Evolutionary conservation across 2,329 filamentous ascomycete genomes (phyloP), one percentile per base, ranked within the genome.

Genomic region (Aspergillus aculeatus): DNA sequence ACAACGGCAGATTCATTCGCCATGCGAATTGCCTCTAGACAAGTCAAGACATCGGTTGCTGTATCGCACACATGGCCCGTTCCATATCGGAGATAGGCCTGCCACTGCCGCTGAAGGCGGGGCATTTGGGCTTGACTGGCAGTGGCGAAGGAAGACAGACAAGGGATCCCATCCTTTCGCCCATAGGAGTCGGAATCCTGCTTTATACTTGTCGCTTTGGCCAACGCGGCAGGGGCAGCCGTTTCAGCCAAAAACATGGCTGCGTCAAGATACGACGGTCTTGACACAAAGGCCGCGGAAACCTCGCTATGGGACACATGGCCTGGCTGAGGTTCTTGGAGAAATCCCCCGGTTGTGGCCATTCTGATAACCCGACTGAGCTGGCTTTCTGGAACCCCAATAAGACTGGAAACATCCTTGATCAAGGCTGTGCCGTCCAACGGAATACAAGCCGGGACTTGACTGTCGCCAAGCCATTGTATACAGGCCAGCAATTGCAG

Each of bases 401-500:
- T 62, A 3, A 82, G 63, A 16, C 79, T 75, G 5, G 80, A 78
- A 1, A 82, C 62, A 52, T 82, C 80, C 38, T 73, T 69, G 50
- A 73, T 63, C 1, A 71, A 62, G 9, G 79, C 72, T 47, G 65
- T 75, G 23, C 69, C 74, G 5, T 50, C 56, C 1, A 77, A 65
- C 0, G 80, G 80, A n/a, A 82, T 77, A 62, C 71, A 81, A 3
- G 77, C 77, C 0, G 80, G 72, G 4, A 81, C 68, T 54, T 81
- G 78, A 59, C 78, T 78, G 12, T 81, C 75, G 5, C 71, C 75
- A 14, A 81, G 69, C 80, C 78, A 82, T 60, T 73, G 71, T 6
- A 80, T 59, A 51, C 77, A 80, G 3, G 75, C 72, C 12, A 78
- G 70, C 2, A 77, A 48, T 62, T 77, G 69, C 54, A 56, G 67